These are phyloP conservation scores for Hortaea sp. DNA, from an alignment of 2,329 filamentous ascomycete species.

Conservation along the genomic window DNA sequence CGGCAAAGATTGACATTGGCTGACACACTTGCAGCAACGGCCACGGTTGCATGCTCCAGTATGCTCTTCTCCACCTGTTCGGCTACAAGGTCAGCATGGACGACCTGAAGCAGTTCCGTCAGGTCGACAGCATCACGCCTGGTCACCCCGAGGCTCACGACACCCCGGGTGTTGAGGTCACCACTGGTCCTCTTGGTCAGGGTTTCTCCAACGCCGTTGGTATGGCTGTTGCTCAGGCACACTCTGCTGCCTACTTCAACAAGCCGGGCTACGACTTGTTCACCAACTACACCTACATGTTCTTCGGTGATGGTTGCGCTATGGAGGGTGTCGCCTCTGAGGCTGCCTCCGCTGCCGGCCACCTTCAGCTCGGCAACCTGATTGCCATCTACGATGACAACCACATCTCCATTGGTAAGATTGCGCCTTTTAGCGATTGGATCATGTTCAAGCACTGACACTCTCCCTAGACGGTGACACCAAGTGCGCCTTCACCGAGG, in stretches of 20 bases:
- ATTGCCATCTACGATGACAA: constrained; percentile 98
- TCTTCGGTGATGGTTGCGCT: constrained; percentile 96
- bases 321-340: constrained; percentile 97
- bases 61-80: constrained; percentile 93
- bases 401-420: constrained; percentile 73
- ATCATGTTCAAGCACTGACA: no score
- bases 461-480: constrained; percentile 68
- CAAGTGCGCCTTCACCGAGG: constrained; percentile 93
- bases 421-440: no score
- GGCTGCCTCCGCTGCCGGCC: constrained; percentile 83
- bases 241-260: constrained; percentile 88
- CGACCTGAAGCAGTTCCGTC: constrained; percentile 90
- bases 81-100: constrained; percentile 80
- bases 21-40: constrained; percentile 59
- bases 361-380: constrained; percentile 95
- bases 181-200: constrained; percentile 93
- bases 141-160: constrained; percentile 96
- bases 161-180: constrained; percentile 94
- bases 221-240: constrained; percentile 91
- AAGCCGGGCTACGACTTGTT: constrained; percentile 84
- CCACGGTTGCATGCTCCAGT: constrained; percentile 98
- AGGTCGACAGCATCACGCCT: constrained; percentile 73
- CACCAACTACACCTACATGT: constrained; percentile 94
- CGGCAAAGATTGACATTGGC: background rate
- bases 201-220: constrained; percentile 96